Base-by-base conservation (phyloP, 2,329 filamentous ascomycete species). In the Canariomyces notabilis region DNA sequence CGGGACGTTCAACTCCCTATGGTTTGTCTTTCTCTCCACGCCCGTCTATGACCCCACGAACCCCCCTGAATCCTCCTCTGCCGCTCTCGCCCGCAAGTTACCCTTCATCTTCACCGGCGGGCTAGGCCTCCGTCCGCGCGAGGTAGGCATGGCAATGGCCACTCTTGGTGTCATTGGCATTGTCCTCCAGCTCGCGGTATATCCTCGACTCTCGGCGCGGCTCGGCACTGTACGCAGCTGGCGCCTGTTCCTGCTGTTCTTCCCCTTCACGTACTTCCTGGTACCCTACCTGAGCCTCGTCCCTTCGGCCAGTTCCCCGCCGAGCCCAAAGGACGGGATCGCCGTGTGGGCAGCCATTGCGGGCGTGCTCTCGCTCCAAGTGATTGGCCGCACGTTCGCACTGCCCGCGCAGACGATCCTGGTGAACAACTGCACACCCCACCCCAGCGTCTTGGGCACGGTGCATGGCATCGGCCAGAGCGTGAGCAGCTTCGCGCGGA, bases 121-220 rank as follows among this genome's bases (percentile, higher is more conserved):
- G 2, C 72, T 93, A 0, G 85, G 85, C n/a, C 75, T 93, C 42
- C 77, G 79, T 0, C 82, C 86, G 0, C 74, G 77, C 1, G 76
- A 79, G 2, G 84, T 93, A 23, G 87, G 87, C n/a, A 68, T 87
- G 35, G 85, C 85, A 4, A 89, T 90, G 69, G 82, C 87, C 2
- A 82, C 86, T 42, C 75, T 93, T 14, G 88, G 87, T 7, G 66
- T 79, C 39, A 80, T 91, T 35, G 88, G 88, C n/a, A 83, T 93
- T 31, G 68, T 73, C 0, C 70, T 93, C 37, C 85, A 89, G 61
- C 74, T 89, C 9, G 70, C 85, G 40, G 67, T 88, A 8, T 91
- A 90, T 60, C 86, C 87, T 1, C 66, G 67, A 22, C 67, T 89
- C 15, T 86, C 86, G 37, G 69, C 73, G 2, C 75, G 75, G 2